A percentile compares a stretch with the other conserved stretches of the same genome.
Conservation (phyloP, 768 basidiomycete genomes). For the Psilocybe tampanensis region DNA sequence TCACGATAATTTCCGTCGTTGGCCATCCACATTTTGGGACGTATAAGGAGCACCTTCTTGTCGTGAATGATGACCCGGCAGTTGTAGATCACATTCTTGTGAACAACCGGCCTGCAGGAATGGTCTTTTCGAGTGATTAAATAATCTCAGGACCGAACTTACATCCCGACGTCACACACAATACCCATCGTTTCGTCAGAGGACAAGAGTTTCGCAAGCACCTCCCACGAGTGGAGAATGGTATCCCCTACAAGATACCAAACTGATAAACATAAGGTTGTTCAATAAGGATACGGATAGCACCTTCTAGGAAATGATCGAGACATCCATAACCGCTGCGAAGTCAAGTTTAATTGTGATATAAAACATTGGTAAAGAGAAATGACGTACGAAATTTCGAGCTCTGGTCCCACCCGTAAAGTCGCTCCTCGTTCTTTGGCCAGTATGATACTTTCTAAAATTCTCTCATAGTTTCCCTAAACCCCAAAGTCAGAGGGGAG, state of each 20-base stretch:
- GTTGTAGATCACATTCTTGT: slow-evolving; percentile 99
- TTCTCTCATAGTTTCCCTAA: slow-evolving; percentile 93
- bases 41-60: slow-evolving; percentile 87
- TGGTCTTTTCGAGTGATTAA: not conserved
- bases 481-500: not conserved
- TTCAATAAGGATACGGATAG: not conserved
- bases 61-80: slow-evolving; percentile 90
- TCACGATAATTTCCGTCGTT: slow-evolving; percentile 98
- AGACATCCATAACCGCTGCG: slow-evolving; percentile 93
- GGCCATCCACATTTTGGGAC: slow-evolving; percentile 99
- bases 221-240: slow-evolving; percentile 96
- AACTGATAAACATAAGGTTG: not conserved
- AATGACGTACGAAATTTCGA: slow-evolving; percentile 82
- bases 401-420: slow-evolving; percentile 92
- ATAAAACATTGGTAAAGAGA: not conserved
- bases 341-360: not conserved
- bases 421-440: slow-evolving; percentile 90
- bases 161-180: slow-evolving; percentile 98
- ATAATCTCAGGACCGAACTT: slow-evolving; percentile 32
- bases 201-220: slow-evolving; percentile 86
- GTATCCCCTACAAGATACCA: slow-evolving; percentile 76
- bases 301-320: slow-evolving; percentile 97
- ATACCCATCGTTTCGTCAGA: slow-evolving; percentile 83
- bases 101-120: slow-evolving; percentile 81
- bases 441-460: slow-evolving; percentile 82